Evolutionary conservation across 164 flowering plant genomes (phyloP).

Genomic region (Paratinospora sagittata): DNA sequence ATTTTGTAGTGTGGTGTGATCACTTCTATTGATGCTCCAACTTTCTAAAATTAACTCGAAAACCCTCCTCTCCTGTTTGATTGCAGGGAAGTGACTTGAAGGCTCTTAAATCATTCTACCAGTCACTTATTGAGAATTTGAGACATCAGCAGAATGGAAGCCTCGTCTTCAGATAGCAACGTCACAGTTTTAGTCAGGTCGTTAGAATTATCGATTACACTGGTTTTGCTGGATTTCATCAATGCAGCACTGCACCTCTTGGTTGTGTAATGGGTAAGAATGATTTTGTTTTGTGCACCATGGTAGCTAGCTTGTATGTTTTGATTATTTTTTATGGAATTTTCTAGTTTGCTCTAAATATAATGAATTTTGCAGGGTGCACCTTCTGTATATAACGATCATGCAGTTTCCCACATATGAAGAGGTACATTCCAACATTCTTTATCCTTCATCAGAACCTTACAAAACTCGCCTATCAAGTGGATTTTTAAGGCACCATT

Average conservation of each 20-base stretch:
- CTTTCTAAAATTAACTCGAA: too few species aligned
- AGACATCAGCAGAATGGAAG: slow-evolving; percentile 80
- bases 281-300: background rate
- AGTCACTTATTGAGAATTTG: slow-evolving; percentile 68
- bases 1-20: too few species aligned
- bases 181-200: background rate
- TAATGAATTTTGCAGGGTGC: slow-evolving; percentile 28
- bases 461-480: background rate
- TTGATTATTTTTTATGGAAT: background rate
- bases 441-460: background rate
- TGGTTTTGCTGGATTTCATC: slow-evolving; percentile 11
- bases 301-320: too few species aligned
- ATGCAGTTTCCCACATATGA: slow-evolving; percentile 8
- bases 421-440: slow-evolving; percentile 21
- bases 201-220: background rate
- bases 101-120: slow-evolving; percentile 73
- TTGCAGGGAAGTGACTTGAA: slow-evolving; percentile 72
- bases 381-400: slow-evolving; percentile 27
- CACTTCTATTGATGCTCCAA: too few species aligned
- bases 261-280: background rate
- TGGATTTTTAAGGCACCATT: background rate
- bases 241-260: background rate
- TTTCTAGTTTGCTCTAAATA: background rate
- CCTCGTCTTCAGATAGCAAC: slow-evolving; percentile 82
- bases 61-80: background rate